phyloP scores from a whole-genome alignment of 106 monocot species.

The Platanthera guangdongensis region DNA sequence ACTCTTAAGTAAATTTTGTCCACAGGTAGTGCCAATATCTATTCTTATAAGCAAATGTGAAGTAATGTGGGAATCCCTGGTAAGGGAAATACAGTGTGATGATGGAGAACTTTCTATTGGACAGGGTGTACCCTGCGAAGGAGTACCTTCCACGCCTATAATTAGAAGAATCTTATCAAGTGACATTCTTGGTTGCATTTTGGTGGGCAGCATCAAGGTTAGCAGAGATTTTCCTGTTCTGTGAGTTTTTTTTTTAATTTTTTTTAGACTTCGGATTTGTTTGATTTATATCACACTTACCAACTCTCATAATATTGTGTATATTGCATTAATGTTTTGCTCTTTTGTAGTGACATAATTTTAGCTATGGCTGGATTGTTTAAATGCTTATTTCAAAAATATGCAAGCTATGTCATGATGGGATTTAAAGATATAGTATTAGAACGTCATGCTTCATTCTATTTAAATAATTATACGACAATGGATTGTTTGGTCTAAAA shows the following conservation, averaged over 20 bases:
- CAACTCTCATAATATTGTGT: background rate
- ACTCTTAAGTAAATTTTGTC: background rate
- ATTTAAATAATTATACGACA: too few relatives aligned
- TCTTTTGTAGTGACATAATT: background rate
- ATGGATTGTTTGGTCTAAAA: too few relatives aligned
- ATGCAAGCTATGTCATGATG: background rate
- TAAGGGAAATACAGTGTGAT: conserved; percentile 17
- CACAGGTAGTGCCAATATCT: conserved; percentile 67
- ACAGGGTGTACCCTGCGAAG: conserved; percentile 18
- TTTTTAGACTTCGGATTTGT: background rate
- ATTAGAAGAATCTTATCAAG: conserved; percentile 63
- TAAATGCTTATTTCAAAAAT: background rate
- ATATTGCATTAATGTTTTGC: background rate
- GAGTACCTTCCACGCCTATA: conserved; percentile 21
- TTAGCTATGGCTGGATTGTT: background rate
- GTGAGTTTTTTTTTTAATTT: background rate
- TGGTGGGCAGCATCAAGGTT: conserved; percentile 75
- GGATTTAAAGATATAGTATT: background rate
- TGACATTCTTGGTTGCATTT: conserved; percentile 55
- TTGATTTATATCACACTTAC: background rate
- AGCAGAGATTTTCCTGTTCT: background rate
- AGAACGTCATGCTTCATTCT: background rate
- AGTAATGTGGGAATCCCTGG: conserved; percentile 35
- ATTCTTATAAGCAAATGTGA: conserved; percentile 57
- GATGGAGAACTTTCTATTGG: conserved; percentile 4